Evolutionary conservation across 805 yeast species (phyloP).

Genomic region (Barnettozyma populi): DNA sequence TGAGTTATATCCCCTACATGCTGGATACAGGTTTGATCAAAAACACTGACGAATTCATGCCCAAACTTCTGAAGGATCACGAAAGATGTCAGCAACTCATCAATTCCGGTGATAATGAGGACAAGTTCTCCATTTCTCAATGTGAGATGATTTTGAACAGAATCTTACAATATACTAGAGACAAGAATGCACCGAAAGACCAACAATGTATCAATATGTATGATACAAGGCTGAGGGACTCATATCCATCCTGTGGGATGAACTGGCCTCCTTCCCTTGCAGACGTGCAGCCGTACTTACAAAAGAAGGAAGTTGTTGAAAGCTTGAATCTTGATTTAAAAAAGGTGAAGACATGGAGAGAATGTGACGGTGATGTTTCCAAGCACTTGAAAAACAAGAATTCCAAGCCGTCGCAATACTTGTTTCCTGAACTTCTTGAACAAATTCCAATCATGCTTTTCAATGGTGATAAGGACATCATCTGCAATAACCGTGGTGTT

Average conservation of each 20-base stretch:
- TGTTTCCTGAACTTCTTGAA: slow-evolving; percentile 62
- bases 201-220: slow-evolving; percentile 76
- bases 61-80: slow-evolving; percentile 41
- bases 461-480: slow-evolving; percentile 83
- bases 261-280: slow-evolving; percentile 80
- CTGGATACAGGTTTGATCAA: slow-evolving; percentile 51
- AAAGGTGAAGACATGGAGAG: slow-evolving; percentile 55
- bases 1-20: slow-evolving; percentile 72
- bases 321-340: slow-evolving; percentile 45
- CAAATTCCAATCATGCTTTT: slow-evolving; percentile 62
- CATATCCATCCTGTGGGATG: slow-evolving; percentile 83
- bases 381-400: slow-evolving; percentile 42
- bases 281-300: slow-evolving; percentile 48
- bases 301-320: slow-evolving; percentile 39
- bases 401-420: slow-evolving; percentile 54
- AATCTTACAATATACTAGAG: slow-evolving; percentile 26
- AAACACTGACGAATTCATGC: slow-evolving; percentile 34
- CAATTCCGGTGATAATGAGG: slow-evolving; percentile 22
- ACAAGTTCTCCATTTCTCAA: slow-evolving; percentile 27
- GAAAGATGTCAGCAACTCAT: slow-evolving; percentile 56
- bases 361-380: slow-evolving; percentile 65
- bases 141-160: slow-evolving; percentile 42
- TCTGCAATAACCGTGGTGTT: slow-evolving; percentile 80
- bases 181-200: slow-evolving; percentile 28
- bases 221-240: slow-evolving; percentile 65